phyloP scores from a whole-genome alignment of 148 eudicot genomes.

The Agrostemma githago region DNA sequence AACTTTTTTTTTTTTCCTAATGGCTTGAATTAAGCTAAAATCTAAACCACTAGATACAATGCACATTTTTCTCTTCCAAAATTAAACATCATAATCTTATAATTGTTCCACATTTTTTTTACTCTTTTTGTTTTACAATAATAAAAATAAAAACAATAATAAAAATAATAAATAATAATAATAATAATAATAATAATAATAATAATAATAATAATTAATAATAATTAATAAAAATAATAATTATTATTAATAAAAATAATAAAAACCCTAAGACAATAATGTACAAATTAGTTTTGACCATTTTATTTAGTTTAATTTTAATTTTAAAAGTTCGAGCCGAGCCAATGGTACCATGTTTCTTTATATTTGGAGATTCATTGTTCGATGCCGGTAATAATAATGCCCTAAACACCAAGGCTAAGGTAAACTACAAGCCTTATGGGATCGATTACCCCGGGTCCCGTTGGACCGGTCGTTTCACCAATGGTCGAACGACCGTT shows the following conservation, averaged over 20 bases:
- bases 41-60: conserved; percentile 10
- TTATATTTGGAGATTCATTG: conserved; percentile 32
- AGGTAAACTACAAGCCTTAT: conserved; percentile 28
- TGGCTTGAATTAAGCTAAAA: not conserved
- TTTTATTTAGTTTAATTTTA: not conserved
- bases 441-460: conserved; percentile 24
- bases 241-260: no score
- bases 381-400: conserved; percentile 32
- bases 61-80: not conserved
- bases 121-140: not conserved
- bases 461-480: conserved; percentile 25
- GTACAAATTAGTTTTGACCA: conserved; percentile 8
- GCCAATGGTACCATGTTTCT: conserved; percentile 29
- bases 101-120: not conserved
- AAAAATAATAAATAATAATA: no score
- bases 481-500: conserved; percentile 25
- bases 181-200: no score
- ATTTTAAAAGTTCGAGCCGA: conserved; percentile 10
- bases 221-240: no score
- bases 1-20: no score
- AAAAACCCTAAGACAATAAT: conserved; percentile 2
- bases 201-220: no score
- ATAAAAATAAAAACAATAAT: no score
- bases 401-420: conserved; percentile 25
- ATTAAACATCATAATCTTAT: not conserved